Base-by-base conservation (phyloP, 176 grass and related monocot genomes). In the Oryza punctata region DNA sequence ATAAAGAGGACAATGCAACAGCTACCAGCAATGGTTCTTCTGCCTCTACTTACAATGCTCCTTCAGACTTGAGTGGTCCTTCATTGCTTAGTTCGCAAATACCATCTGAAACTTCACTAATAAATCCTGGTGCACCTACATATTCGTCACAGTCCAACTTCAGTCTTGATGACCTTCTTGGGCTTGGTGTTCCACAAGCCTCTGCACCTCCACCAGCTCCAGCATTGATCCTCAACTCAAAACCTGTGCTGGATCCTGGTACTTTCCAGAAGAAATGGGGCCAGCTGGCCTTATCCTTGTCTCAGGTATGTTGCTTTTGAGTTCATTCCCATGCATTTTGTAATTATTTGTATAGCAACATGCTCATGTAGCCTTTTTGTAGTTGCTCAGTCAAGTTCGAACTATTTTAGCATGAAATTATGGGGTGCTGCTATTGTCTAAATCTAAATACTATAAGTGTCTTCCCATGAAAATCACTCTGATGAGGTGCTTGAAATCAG, bases 251-350 rank as follows among this genome's bases (percentile, higher is more conserved):
- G 72, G 97, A 99, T 85, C 93, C 93, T 89, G 89, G 86, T 76
- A 92, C 84, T 18, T 99, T 99, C 84, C 97, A 96, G 88, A 94
- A 77, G 86, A 99, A 99, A 89, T 96, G 97, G 97, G 86, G 89
- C 78, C 93, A 94, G 79, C 84, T 99, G 21, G 84, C 85, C 33
- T 70, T 99, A 83, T 89, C 88, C 16, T 68, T 91, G 47, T 92
- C 93, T 79, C 88, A 99, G 93, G 97, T 99, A 83, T 82, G 76
- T 76, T 85, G 29, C 57, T 81, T 77, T 78, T 27, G 70, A 65
- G 26, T 23, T 85, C 47, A 44, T 30, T 9, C 13, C 35, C 73
- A 33, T 90, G 33, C 67, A 63, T 83, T 74, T 63, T 28, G 16
- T 87, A 38, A 83, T 85, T 63, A 69, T 19, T 32, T 74, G 77